Conservation (phyloP, 2,329 filamentous ascomycete species). For the Xylariaceae sp. region DNA sequence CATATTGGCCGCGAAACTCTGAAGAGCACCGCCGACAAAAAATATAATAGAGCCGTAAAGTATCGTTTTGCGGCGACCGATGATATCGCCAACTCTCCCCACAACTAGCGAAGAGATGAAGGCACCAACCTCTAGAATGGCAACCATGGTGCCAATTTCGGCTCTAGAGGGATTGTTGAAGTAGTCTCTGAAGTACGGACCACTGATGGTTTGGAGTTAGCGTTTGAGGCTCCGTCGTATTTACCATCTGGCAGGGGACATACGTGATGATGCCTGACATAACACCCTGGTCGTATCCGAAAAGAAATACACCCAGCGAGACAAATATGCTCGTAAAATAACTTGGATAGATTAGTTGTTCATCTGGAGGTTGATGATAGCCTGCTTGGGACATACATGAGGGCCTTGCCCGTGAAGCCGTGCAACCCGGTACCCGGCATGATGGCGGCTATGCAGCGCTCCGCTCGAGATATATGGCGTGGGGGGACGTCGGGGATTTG, state of each 20-base stretch:
- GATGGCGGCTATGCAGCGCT: slow-evolving; percentile 72
- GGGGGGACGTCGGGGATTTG: slow-evolving; percentile 67
- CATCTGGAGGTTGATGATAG: not conserved
- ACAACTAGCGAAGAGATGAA: slow-evolving; percentile 85
- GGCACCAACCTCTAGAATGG: slow-evolving; percentile 90
- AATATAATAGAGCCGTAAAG: slow-evolving; percentile 92
- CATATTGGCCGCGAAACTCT: slow-evolving; percentile 78
- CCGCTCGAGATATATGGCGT: slow-evolving; percentile 59
- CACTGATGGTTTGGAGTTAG: slow-evolving; percentile 48
- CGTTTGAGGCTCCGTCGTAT: not conserved
- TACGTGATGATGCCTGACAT: slow-evolving; percentile 74
- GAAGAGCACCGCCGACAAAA: slow-evolving; percentile 75
- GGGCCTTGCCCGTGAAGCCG: slow-evolving; percentile 90
- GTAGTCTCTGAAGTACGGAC: slow-evolving; percentile 83
- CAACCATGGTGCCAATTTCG: slow-evolving; percentile 94
- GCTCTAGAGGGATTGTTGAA: slow-evolving; percentile 84
- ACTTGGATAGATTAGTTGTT: slow-evolving; percentile 43
- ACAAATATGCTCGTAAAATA: slow-evolving; percentile 95
- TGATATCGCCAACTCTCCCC: slow-evolving; percentile 83
- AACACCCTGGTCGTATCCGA: slow-evolving; percentile 86
- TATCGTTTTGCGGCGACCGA: slow-evolving; percentile 85
- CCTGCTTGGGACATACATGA: slow-evolving; percentile 60
- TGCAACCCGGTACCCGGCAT: slow-evolving; percentile 82
- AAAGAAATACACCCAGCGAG: slow-evolving; percentile 80
- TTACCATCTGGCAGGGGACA: slow-evolving; percentile 27